Evolutionary conservation across 1,139 yeast species (phyloP), one percentile per base, ranked within the genome.

Genomic region (Blastobotrys persicus): DNA sequence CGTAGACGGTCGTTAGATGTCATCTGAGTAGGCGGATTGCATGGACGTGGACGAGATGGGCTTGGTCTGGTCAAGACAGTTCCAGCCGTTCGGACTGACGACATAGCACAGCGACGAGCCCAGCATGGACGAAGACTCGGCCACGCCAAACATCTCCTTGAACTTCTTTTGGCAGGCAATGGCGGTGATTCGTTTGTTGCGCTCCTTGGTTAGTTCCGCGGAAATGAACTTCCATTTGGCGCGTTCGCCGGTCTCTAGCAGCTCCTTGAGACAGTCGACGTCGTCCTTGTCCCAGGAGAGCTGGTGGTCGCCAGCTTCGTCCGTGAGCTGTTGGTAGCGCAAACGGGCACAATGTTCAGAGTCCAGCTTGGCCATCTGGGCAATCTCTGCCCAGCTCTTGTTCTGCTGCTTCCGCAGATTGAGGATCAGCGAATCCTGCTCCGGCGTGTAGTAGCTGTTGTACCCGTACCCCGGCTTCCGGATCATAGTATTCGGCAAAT

Each of bases 201-300:
- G 63, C 19, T 58, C 59, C 20, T 56, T 52, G 7, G 68, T 60
- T 23, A 70, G 51, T 44, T 59, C 63, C 9, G 64, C 62, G 32
- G 76, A 68, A 44, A 73, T 63, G 54, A 62, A 71, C 53, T 69
- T 68, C 77, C 77, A 73, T 49, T 73, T 73, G 39, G 70, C 69
- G 45, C 69, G 59, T 49, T 73, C 77, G 6, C 72, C 76, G 4
- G 61, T 59, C 31, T 66, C 69, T 35, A 73, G 59, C 34, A 72
- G 55, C 4, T 67, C 65, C 42, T 63, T 56, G 39, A 73, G 59
- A 16, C 67, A 65, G 14, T 65, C 66, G 3, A 64, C 52, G 45
- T 71, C 76, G 7, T 68, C 69, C n/a, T 48, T 42, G 26, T 60
- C 59, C 73, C 73, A 69, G 40, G 55, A 50, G 17, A 59, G 42